Base-by-base conservation (phyloP, 2,329 filamentous ascomycete species). In the Neonectria ditissima region DNA sequence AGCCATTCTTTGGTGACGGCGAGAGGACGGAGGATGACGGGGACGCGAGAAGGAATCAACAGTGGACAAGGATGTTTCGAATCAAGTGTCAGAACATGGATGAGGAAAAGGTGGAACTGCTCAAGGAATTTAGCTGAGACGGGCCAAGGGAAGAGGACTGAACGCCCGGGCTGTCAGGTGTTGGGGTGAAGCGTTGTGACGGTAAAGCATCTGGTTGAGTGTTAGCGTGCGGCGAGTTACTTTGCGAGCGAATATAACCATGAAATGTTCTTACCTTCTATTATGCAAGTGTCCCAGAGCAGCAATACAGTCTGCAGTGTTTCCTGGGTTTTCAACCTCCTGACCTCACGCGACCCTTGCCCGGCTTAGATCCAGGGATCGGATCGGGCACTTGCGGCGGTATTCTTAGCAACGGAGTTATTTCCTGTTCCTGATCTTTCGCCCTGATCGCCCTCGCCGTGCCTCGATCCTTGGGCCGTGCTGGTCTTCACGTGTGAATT, bases 1-100 rank as follows among this genome's bases (percentile, higher is more conserved):
- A 88, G 76, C 80, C 79, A 1, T 43, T 90, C 0, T 97, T 97
- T 82, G 95, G 95, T 1, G 92, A 98, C 74, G 96, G 96, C 0
- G 95, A 98, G 83, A 87, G 86, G 71, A 90, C 88, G 4, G 67
- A 77, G 32, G 76, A 76, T 32, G 66, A 69, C 1, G 69, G 67
- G 5, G 66, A 44, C 14, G 60, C 41, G 30, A 55, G 57, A 51
- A 43, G 13, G n/a, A 30, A 34, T 50, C 32, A 45, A 34, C 24
- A 32, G 34, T 48, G 62, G 37, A 7, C 26, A 51, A n/a, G 30
- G 8, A 32, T 66, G 43, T 60, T 54, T 5, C 39, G 67, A 61
- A 30, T 43, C 50, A 26, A 54, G 52, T 8, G 37, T 24, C 53
- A 50, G 26, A 39, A 54, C 4, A 37, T 48, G 24, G 75, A 75